These are phyloP conservation scores for Hymenotorrendiella dingleyae DNA, from an alignment of 2,329 filamentous ascomycete genomes.

Conservation along the genomic window DNA sequence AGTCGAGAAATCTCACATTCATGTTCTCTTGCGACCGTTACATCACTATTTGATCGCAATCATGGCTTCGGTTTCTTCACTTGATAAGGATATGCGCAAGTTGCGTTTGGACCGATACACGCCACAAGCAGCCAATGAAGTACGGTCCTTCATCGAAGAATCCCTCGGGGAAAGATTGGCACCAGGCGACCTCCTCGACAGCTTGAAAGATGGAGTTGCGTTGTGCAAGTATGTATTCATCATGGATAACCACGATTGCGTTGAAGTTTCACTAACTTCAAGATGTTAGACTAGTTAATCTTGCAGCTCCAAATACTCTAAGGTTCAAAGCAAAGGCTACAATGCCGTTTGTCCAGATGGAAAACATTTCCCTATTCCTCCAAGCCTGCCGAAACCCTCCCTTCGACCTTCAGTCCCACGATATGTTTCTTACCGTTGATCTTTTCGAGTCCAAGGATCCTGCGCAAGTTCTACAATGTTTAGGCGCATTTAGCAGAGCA, in stretches of 20 bases:
- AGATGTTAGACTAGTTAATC: conserved; percentile 67
- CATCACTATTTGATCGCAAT: conserved; percentile 9
- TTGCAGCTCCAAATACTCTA: conserved; percentile 69
- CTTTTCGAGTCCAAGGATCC: conserved; percentile 94
- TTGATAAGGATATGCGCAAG: conserved; percentile 93
- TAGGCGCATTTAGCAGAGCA: conserved; percentile 84
- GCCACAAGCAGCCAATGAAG: conserved; percentile 81
- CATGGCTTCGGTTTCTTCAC: conserved; percentile 90
- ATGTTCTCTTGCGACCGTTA: neutral
- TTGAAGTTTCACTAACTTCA: no score
- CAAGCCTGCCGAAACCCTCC: conserved; percentile 80
- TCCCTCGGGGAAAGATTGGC: conserved; percentile 68
- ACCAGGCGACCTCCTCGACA: conserved; percentile 72
- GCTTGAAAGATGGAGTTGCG: conserved; percentile 82
- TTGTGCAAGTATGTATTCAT: conserved; percentile 71
- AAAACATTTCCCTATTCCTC: conserved; percentile 96
- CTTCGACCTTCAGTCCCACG: conserved; percentile 83
- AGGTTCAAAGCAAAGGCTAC: conserved; percentile 77
- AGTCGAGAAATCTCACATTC: conserved; percentile 2
- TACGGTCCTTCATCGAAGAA: conserved; percentile 77
- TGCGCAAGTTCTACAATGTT: conserved; percentile 88
- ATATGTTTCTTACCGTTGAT: conserved; percentile 95
- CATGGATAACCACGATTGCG: no score
- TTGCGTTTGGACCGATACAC: conserved; percentile 92
- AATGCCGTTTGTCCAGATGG: conserved; percentile 99